Conservation (phyloP, 176 grass and related monocot species). For the Coix lacrymajobi region DNA sequence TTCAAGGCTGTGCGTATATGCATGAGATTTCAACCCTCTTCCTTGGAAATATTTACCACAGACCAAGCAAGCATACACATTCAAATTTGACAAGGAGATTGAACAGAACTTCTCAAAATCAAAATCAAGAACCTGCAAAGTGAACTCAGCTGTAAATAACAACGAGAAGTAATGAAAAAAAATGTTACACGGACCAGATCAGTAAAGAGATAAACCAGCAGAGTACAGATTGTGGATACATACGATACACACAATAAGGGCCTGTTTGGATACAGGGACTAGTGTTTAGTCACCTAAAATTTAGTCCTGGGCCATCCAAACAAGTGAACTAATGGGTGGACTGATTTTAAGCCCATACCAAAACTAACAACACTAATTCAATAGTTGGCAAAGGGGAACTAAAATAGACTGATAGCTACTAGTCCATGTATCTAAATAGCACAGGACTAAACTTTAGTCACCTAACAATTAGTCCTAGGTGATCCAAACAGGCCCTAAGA, state of each 20-base stretch:
- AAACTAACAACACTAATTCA: background rate
- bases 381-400: background rate
- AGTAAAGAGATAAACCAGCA: background rate
- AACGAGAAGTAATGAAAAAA: background rate
- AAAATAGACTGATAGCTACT: background rate
- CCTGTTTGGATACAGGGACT: background rate
- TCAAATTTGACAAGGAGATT: constrained; percentile 96
- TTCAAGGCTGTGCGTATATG: constrained; percentile 97
- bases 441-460: background rate
- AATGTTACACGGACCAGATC: background rate
- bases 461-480: background rate
- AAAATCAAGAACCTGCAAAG: constrained; percentile 91
- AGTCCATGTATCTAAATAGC: background rate
- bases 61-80: constrained; percentile 94
- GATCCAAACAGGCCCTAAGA: background rate
- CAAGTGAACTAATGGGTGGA: background rate
- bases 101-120: constrained; percentile 99
- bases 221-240: background rate
- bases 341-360: background rate
- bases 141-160: background rate
- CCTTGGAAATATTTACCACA: constrained; percentile 99
- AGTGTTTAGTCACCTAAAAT: background rate
- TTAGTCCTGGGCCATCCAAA: background rate
- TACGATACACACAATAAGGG: background rate
- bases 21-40: constrained; percentile 96